Evolutionary conservation across 495 filamentous ascomycete species (phyloP).

Genomic region (Glonium stellatum): DNA sequence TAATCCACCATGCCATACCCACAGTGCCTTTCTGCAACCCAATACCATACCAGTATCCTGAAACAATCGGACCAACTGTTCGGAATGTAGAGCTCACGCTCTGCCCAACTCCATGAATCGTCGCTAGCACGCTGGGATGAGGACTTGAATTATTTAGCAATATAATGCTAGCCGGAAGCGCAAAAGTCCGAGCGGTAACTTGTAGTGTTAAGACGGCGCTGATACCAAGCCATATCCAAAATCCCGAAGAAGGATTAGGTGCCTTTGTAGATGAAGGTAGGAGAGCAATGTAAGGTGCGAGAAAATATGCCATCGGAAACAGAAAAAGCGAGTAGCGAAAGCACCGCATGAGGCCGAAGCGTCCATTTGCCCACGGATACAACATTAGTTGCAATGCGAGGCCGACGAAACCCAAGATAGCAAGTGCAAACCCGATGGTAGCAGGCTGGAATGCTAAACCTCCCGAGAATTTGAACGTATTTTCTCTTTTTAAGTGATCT

Average conservation of each 20-base stretch:
- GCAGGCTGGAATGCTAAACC: conserved; percentile 29
- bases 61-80: conserved; percentile 29
- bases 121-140: conserved; percentile 31
- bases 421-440: conserved; percentile 31
- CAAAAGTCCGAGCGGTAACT: conserved; percentile 32
- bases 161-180: conserved; percentile 30
- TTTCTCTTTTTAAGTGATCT: conserved; percentile 6
- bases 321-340: conserved; percentile 31
- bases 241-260: conserved; percentile 24
- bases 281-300: conserved; percentile 31
- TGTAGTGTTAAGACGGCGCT: conserved; percentile 27
- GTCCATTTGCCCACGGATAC: conserved; percentile 29
- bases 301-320: conserved; percentile 32
- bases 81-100: conserved; percentile 27
- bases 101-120: conserved; percentile 33
- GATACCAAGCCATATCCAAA: conserved; percentile 30
- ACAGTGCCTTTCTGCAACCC: conserved; percentile 29
- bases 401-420: conserved; percentile 33
- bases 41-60: conserved; percentile 33
- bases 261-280: conserved; percentile 26
- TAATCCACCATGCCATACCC: conserved; percentile 32
- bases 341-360: conserved; percentile 32
- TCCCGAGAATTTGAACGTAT: conserved; percentile 27
- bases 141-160: conserved; percentile 32
- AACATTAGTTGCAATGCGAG: conserved; percentile 30